Percentiles rank a stretch among this genome's conserved stretches.
These are phyloP conservation scores for Pleochaeta shiraiana DNA, from an alignment of 2,329 filamentous ascomycete genomes.

Conservation along the genomic window DNA sequence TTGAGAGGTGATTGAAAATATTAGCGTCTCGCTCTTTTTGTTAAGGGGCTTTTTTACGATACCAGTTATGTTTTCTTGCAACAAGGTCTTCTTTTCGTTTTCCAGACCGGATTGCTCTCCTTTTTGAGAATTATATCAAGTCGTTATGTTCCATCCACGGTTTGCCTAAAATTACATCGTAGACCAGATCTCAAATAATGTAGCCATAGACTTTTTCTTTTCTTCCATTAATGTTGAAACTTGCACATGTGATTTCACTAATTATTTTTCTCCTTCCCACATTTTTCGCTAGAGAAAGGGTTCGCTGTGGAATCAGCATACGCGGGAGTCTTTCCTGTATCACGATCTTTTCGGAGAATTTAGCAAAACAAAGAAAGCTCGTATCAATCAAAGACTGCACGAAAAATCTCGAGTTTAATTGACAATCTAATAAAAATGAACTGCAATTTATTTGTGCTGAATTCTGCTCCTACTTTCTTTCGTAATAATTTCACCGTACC, in stretches of 20 bases:
- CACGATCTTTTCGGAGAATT: not conserved
- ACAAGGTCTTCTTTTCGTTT: not conserved
- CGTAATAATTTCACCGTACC: not conserved
- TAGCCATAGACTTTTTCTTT: not conserved
- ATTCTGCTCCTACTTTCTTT: not conserved
- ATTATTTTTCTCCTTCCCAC: not conserved
- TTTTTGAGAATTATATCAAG: not conserved
- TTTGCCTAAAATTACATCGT: not conserved
- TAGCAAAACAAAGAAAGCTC: not conserved
- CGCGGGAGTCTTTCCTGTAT: not conserved
- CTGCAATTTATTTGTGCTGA: not conserved
- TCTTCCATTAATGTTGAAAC: not conserved
- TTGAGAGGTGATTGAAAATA: not conserved
- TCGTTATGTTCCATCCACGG: not conserved
- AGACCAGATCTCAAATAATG: not conserved
- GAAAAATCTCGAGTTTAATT: not conserved
- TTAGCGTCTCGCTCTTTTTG: not conserved
- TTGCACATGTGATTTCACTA: not conserved
- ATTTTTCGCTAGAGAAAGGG: constrained; percentile 62
- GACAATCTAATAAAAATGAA: not conserved
- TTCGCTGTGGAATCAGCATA: constrained; percentile 57
- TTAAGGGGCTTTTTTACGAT: not conserved
- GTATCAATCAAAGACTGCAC: not conserved
- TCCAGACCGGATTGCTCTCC: not conserved
- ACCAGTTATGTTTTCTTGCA: not conserved